Evolutionary conservation across 768 basidiomycete species (phyloP).

Genomic region (Pluteus cervinus): DNA sequence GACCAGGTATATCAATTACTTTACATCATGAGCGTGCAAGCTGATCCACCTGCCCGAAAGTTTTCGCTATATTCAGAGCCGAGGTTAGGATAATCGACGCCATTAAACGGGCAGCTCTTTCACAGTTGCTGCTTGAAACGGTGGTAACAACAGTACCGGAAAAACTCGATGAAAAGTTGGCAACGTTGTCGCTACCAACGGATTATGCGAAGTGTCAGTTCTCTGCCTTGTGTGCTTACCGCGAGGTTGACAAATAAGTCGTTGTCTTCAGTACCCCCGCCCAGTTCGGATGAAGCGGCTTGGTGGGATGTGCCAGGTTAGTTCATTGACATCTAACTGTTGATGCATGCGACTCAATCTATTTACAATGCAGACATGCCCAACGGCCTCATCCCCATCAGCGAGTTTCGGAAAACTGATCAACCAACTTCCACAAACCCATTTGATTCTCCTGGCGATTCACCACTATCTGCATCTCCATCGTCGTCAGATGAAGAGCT

Average conservation of each 20-base stretch:
- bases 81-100: constrained; percentile 76
- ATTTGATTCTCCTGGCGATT: constrained; percentile 64
- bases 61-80: constrained; percentile 79
- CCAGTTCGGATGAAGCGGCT: constrained; percentile 66
- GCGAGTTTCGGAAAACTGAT: constrained; percentile 29
- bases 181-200: constrained; percentile 43
- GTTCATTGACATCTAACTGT: not conserved
- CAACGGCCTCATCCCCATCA: constrained; percentile 44
- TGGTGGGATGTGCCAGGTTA: constrained; percentile 80
- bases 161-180: constrained; percentile 66
- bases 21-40: constrained; percentile 8
- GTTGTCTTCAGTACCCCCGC: constrained; percentile 62
- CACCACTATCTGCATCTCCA: constrained; percentile 66
- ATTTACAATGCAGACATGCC: constrained; percentile 42
- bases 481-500: constrained; percentile 85
- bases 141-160: constrained; percentile 59
- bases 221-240: not conserved
- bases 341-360: not conserved
- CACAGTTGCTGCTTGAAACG: constrained; percentile 60
- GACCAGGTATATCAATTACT: constrained; percentile 55
- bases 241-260: constrained; percentile 5
- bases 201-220: constrained; percentile 37
- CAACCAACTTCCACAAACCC: constrained; percentile 46
- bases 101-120: constrained; percentile 64
- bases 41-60: constrained; percentile 28